phyloP scores from a whole-genome alignment of 164 flowering plant genomes.

The Platanus orientalis region DNA sequence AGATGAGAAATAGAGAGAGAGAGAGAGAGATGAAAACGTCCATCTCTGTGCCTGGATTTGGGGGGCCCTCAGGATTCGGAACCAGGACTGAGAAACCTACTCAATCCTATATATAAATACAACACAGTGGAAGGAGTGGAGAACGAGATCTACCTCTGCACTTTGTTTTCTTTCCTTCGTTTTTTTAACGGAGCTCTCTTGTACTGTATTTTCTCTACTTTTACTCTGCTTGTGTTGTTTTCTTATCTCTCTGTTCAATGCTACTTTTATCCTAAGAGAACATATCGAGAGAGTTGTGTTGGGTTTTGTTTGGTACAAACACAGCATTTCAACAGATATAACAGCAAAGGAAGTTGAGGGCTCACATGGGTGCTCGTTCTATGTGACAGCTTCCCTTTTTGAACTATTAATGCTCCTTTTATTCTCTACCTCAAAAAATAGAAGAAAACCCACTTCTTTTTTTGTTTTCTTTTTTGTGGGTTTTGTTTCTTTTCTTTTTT shows the following conservation, averaged over 20 bases:
- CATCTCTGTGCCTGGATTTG: background rate
- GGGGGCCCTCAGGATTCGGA: constrained; percentile 8
- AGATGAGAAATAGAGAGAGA: no score
- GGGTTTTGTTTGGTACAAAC: constrained; percentile 20
- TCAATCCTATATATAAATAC: constrained; percentile 16
- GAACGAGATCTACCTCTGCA: background rate
- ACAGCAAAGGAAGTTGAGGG: constrained; percentile 17
- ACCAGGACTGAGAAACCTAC: constrained; percentile 6
- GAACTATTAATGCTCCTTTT: constrained; percentile 17
- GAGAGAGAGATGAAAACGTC: no score
- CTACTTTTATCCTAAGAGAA: background rate
- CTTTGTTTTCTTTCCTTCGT: background rate
- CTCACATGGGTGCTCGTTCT: constrained; percentile 31
- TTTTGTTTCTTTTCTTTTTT: background rate
- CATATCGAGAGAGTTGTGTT: constrained; percentile 1
- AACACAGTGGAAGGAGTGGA: background rate
- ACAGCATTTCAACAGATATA: constrained; percentile 26
- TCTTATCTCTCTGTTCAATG: background rate
- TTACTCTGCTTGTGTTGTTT: no score
- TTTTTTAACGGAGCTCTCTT: no score
- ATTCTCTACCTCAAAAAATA: constrained; percentile 17
- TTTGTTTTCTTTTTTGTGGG: background rate
- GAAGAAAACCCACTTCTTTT: constrained; percentile 5
- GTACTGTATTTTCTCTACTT: background rate
- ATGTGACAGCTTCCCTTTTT: constrained; percentile 27